Evolutionary conservation across 225 moss, liverwort and hornwort genomes (phyloP).

Genomic region (Polytrichum commune): DNA sequence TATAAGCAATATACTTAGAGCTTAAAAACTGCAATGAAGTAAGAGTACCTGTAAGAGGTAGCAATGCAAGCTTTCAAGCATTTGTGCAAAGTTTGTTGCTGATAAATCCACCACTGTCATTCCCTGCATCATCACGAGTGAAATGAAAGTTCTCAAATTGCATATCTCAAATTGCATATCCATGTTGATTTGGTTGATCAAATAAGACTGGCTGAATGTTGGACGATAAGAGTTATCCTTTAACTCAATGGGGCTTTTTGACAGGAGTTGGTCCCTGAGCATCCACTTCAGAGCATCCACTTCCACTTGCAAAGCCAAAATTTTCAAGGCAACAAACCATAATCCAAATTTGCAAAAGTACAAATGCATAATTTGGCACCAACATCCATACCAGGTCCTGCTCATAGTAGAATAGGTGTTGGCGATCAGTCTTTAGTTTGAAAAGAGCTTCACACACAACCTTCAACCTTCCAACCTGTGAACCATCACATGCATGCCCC

Average conservation of each 20-base stretch:
- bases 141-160: too few relatives aligned
- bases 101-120: conserved; percentile 88
- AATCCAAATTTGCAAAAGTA: too few relatives aligned
- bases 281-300: too few relatives aligned
- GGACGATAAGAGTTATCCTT: too few relatives aligned
- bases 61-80: conserved; percentile 82
- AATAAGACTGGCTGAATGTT: too few relatives aligned
- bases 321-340: too few relatives aligned
- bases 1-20: too few relatives aligned
- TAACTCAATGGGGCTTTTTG: too few relatives aligned
- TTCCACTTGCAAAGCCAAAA: too few relatives aligned
- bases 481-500: neutral
- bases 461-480: conserved; percentile 64
- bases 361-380: neutral
- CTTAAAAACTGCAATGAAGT: neutral
- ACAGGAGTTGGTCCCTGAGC: too few relatives aligned
- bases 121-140: conserved; percentile 44
- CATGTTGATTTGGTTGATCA: too few relatives aligned
- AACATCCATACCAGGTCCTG: conserved; percentile 31
- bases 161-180: too few relatives aligned
- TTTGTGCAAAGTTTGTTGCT: conserved; percentile 86
- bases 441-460: conserved; percentile 56
- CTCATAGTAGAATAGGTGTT: conserved; percentile 48
- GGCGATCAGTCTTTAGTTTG: conserved; percentile 42
- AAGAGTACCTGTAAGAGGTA: conserved; percentile 78